phyloP scores from a whole-genome alignment of 2,329 filamentous ascomycete species.

The Chaetomium strumarium region DNA sequence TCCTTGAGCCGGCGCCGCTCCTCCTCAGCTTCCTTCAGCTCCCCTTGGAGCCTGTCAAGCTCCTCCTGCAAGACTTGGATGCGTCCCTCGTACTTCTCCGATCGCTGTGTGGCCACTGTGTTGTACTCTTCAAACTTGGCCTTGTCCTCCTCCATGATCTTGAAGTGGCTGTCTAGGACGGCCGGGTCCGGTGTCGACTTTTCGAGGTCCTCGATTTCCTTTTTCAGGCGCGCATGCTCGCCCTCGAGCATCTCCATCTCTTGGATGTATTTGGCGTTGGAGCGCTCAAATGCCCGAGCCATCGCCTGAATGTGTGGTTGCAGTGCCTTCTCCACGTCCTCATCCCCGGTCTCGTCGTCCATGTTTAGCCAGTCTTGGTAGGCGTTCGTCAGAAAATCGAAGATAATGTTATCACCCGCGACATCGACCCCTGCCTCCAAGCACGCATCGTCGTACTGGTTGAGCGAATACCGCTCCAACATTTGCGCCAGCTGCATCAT shows the following conservation, averaged over 20 bases:
- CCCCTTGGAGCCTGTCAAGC: conserved; percentile 68
- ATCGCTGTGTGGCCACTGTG: conserved; percentile 71
- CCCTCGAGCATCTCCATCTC: conserved; percentile 82
- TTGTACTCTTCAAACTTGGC: conserved; percentile 96
- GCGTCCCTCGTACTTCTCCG: conserved; percentile 80
- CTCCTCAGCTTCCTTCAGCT: conserved; percentile 73
- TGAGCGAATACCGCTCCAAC: conserved; percentile 73
- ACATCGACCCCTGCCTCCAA: conserved; percentile 84
- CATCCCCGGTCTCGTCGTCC: conserved; percentile 80
- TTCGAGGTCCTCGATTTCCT: conserved; percentile 85
- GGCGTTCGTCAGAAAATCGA: conserved; percentile 81
- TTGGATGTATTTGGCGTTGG: conserved; percentile 77
- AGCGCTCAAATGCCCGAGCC: conserved; percentile 78
- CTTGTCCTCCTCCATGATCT: conserved; percentile 90
- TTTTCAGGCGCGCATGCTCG: conserved; percentile 71
- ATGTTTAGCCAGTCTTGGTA: conserved; percentile 93
- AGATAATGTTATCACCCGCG: conserved; percentile 85
- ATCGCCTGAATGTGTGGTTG: conserved; percentile 81
- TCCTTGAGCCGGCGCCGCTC: conserved; percentile 76
- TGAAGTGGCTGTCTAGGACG: conserved; percentile 81
- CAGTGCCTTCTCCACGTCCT: conserved; percentile 72
- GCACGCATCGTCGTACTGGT: conserved; percentile 86
- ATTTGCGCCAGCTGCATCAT: conserved; percentile 97
- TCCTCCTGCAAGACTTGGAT: conserved; percentile 81
- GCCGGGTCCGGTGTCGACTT: conserved; percentile 79